Conservation (phyloP, 2,329 filamentous ascomycete species). For the Aspergillus sp. region DNA sequence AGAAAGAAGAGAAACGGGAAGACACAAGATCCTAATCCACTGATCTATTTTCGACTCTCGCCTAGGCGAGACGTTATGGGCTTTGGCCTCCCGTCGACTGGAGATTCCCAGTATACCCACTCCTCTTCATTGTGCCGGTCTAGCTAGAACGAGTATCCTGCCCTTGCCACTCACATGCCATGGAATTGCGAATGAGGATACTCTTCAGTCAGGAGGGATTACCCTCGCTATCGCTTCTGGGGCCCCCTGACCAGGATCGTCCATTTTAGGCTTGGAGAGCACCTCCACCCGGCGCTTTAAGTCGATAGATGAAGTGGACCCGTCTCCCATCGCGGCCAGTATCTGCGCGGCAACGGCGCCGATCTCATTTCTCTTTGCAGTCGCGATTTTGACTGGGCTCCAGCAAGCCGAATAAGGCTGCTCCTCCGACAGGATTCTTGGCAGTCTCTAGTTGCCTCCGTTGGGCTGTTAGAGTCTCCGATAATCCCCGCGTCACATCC, state of each 20-base stretch:
- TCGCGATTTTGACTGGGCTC: not conserved
- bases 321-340: constrained; percentile 8
- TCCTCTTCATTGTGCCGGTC: not conserved
- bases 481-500: not conserved
- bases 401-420: constrained; percentile 6
- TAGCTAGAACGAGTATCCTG: not conserved
- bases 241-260: not conserved
- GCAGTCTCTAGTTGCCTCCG: not conserved
- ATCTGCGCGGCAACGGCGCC: constrained; percentile 12
- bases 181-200: not conserved
- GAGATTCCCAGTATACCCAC: not conserved
- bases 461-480: not conserved
- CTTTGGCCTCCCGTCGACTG: too few relatives aligned
- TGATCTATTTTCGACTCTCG: not conserved
- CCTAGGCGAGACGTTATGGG: not conserved
- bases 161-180: not conserved
- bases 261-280: constrained; percentile 3
- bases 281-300: constrained; percentile 1
- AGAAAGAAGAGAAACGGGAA: not conserved
- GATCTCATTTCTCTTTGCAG: constrained; percentile 6
- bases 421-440: constrained; percentile 5
- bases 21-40: not conserved
- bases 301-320: constrained; percentile 10
- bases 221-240: not conserved
- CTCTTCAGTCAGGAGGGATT: not conserved